phyloP scores from a whole-genome alignment of 208 protist species.

The Leishmania arabica region DNA sequence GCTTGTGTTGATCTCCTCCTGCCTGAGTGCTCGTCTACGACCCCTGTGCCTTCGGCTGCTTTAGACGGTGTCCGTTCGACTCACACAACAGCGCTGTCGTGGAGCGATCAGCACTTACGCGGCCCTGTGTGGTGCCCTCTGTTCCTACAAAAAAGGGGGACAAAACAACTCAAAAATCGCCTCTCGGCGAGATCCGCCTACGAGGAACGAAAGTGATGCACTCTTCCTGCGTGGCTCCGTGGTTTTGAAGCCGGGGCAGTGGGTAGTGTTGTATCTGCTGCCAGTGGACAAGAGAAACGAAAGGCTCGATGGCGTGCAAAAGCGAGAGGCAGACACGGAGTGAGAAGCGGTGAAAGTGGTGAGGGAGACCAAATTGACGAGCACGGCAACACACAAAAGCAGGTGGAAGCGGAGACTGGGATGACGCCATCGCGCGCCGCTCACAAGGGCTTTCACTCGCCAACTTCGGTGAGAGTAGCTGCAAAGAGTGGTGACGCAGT shows the following conservation, averaged over 20 bases:
- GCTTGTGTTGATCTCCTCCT: not conserved
- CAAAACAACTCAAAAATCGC: not conserved
- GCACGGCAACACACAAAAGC: not conserved
- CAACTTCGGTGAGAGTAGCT: not conserved
- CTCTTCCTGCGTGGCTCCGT: not conserved
- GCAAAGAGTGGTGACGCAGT: not conserved
- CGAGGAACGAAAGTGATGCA: not conserved
- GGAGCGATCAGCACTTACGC: not conserved
- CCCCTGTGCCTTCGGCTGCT: not conserved
- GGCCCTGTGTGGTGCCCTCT: not conserved
- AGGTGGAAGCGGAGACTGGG: not conserved
- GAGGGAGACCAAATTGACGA: not conserved
- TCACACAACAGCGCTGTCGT: not conserved
- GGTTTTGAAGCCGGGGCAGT: not conserved
- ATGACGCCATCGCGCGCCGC: not conserved
- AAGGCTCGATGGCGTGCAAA: not conserved
- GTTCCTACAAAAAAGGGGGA: not conserved
- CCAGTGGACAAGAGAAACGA: too few relatives aligned
- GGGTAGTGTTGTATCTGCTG: not conserved
- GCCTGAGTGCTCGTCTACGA: not conserved
- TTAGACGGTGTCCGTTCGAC: not conserved
- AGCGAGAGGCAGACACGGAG: not conserved
- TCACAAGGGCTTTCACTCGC: not conserved
- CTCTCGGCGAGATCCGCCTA: not conserved
- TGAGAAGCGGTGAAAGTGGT: not conserved